Evolutionary conservation across 306 rosid species (phyloP), one percentile per base, ranked within the genome.

Genomic region (Gastrolobium bilobum): DNA sequence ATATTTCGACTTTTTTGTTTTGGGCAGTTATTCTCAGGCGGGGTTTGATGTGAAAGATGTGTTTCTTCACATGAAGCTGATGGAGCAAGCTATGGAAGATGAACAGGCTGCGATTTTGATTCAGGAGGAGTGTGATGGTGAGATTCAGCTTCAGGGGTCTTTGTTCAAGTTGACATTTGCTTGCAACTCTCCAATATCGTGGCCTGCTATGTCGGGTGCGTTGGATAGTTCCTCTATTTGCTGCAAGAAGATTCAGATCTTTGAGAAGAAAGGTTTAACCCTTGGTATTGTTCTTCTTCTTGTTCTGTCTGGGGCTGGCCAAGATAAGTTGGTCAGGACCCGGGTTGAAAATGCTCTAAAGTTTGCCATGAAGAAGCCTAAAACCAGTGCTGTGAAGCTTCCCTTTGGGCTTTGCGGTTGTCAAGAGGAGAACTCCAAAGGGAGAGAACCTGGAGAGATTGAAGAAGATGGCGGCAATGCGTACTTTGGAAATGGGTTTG

Each of bases 321-420:
- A 90, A 64, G 98, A 91, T 79, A 88, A 87, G 68, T 71, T 65
- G 46, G 75, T 90, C 29, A 86, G 86, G 87, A 85, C 78, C 44
- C 81, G 87, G 79, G 87, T 93, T 76, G 98, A 93, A 75, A 84
- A 72, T 70, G 95, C 98, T 34, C 81, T 93, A 60, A 93, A 85
- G 81, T 88, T 68, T 15, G 90, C 98, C 39, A 68, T 87, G 61
- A 93, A 85, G 90, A 93, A 89, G 86, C 95, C 95, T 0, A 93
- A 90, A 79, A 69, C 73, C 10, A 80, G 82, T 44, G 26, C 87
- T 1, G 92, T 88, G 80, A 93, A 91, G 90, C 94, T 93, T 6
- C 87, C 97, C 0, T 93, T 93, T 66, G 98, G 98, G 63, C 86
- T 93, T 62, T 93, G 98, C 77, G 98, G 98, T 78, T 91, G 98